Base-by-base conservation (phyloP, 768 basidiomycete genomes). In the Clitopilus passeckerianus region DNA sequence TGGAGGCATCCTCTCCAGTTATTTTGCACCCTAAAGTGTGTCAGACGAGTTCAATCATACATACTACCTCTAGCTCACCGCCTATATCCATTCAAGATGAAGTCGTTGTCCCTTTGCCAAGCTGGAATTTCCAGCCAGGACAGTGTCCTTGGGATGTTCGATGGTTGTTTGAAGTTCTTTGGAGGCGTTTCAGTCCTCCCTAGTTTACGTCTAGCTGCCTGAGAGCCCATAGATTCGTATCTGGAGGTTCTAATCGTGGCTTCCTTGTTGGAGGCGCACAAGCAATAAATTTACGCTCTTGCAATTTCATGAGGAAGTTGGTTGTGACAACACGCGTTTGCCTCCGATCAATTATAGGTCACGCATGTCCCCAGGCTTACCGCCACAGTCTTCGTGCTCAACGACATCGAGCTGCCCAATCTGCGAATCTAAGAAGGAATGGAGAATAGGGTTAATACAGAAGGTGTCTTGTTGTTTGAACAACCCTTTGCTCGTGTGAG, bases 381-480 rank as follows among this genome's bases (percentile, higher is more conserved):
- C 46, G 46, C 46, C 46, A 50, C 46, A 18, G 22, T 50, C 46
- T 4, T 50, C n/a, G 7, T 50, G 15, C n/a, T 22, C 46, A 22
- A 50, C 46, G 20, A 41, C 37, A 50, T 50, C n/a, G 12, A 23
- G 18, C 8, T 50, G 5, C 46, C 20, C 35, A 27, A 57, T 35
- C 37, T 2, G n/a, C 37, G n/a, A 41, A 18, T 14, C 37, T 9
- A 15, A 18, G 46, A 20, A 9, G 22, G 16, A 20, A 81, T 82
- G 81, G 68, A 70, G 22, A 76, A 70, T 70, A 91, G 86, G 67
- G 70, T 90, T 56, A 89, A 87, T 64, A 66, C 82, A 5, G 92
- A 94, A 53, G 90, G 90, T 0, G 75, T 87, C 12, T 76, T 93
- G 68, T 80, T 93, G 59, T 90, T 94, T 61, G 92, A 94, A 70